These are phyloP conservation scores for Arthroderma sp. DNA, from an alignment of 2,329 filamentous ascomycete genomes.

Conservation along the genomic window DNA sequence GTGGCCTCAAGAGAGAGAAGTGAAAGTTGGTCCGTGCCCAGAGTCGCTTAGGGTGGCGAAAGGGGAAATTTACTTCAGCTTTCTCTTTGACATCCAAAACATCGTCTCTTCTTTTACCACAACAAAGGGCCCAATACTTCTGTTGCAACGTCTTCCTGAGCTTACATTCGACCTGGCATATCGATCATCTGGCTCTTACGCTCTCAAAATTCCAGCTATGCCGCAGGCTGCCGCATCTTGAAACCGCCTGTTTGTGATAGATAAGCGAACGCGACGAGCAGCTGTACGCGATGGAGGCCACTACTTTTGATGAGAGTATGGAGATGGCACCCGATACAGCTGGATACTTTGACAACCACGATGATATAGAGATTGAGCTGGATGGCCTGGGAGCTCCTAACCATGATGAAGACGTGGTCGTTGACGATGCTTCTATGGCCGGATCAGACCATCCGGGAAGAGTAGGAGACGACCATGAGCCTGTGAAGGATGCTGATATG, in stretches of 20 bases:
- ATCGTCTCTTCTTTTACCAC: not conserved
- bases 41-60: slow-evolving; percentile 3
- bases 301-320: slow-evolving; percentile 33
- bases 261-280: not conserved
- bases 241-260: not conserved
- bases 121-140: not conserved
- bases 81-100: not conserved
- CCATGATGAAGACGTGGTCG: slow-evolving; percentile 47
- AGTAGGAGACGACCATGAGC: slow-evolving; percentile 23
- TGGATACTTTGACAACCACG: slow-evolving; percentile 23
- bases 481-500: slow-evolving; percentile 36
- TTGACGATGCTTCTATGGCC: slow-evolving; percentile 39
- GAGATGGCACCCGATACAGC: slow-evolving; percentile 35
- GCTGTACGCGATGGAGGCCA: slow-evolving; percentile 25
- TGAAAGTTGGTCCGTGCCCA: slow-evolving; percentile 11
- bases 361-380: slow-evolving; percentile 42
- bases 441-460: slow-evolving; percentile 27
- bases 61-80: not conserved
- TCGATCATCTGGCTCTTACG: not conserved
- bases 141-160: not conserved
- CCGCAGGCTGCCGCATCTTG: not conserved
- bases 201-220: not conserved
- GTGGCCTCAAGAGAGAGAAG: not conserved
- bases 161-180: not conserved
- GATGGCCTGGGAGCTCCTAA: slow-evolving; percentile 31